Evolutionary conservation across 208 protist genomes (phyloP), one percentile per base, ranked within the genome.

Genomic region (Leishmania gerbilli): DNA sequence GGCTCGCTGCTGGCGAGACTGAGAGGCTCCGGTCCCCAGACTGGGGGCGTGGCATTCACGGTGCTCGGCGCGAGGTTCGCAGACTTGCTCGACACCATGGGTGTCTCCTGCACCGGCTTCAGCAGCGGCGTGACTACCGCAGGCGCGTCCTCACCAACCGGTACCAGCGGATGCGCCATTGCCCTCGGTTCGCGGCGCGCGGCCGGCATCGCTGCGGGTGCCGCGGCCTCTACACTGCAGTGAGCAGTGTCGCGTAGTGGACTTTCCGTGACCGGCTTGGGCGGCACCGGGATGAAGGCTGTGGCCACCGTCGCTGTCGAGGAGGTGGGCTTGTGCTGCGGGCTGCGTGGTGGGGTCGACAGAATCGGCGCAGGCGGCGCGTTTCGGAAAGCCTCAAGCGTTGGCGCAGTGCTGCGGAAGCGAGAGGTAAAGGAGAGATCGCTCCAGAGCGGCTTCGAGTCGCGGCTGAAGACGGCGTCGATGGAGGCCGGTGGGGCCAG

Each of bases 361-460:
- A 40, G n/a, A 51, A 74, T 47, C 27, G 77, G 76, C 24, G 79
- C 31, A 24, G 72, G 62, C 24, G 67, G 71, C 9, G 79, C 67
- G 76, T 79, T 83, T 47, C 77, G 80, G 81, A 89, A 92, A 49
- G 89, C 84, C 19, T 92, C 89, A 34, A 90, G 75, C 45, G 86
- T 87, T 9, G 87, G 87, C 21, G 80, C 87, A 69, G 60, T 84
- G 77, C 71, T 77, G 68, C 80, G 76, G 72, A 79, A 86, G 71
- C 79, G 55, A 49, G 82, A 80, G 11, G 84, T 67, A 56, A 83
- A 82, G 60, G 87, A 74, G n/a, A 92, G 74, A 49, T 89, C 87
- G 60, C 72, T 86, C 89, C 89, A 90, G 11, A 90, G 83, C 34
- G 89, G 82, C 74, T 83, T 85, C 34, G 86, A 82, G 1, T 85